Evolutionary conservation across 2,329 filamentous ascomycete genomes (phyloP).

Genomic region (Aspergillus aculeatus): DNA sequence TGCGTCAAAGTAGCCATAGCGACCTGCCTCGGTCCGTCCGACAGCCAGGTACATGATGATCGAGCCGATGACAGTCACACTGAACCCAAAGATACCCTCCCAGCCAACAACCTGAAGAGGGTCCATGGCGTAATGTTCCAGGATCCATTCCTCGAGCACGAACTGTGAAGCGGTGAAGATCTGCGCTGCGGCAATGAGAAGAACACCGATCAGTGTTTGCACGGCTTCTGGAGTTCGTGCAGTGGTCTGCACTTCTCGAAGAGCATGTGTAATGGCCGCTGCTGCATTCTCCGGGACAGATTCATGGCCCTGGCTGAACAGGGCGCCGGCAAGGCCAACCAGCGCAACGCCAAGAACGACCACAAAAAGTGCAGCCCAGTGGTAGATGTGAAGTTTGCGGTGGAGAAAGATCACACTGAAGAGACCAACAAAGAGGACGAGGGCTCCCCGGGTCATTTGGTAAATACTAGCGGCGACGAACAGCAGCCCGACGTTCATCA

Average conservation of each 20-base stretch:
- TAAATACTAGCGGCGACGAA: constrained; percentile 96
- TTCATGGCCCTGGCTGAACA: constrained; percentile 56
- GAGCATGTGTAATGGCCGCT: constrained; percentile 37
- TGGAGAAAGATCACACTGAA: constrained; percentile 91
- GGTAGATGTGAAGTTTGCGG: constrained; percentile 76
- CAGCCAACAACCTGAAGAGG: constrained; percentile 91
- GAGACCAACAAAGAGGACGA: constrained; percentile 92
- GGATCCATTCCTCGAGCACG: constrained; percentile 89
- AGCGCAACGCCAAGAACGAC: constrained; percentile 86
- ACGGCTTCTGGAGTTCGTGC: constrained; percentile 57
- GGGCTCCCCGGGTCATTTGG: constrained; percentile 94
- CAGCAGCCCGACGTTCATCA: constrained; percentile 94
- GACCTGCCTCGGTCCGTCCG: constrained; percentile 71
- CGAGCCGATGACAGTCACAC: constrained; percentile 76
- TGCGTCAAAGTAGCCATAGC: constrained; percentile 85
- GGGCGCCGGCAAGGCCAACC: constrained; percentile 83
- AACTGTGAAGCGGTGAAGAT: constrained; percentile 97
- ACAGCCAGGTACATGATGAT: constrained; percentile 73
- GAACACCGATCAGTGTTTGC: constrained; percentile 74
- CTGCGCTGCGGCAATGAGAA: constrained; percentile 89
- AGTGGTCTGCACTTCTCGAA: constrained; percentile 43
- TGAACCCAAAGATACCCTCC: constrained; percentile 91
- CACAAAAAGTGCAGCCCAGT: constrained; percentile 84
- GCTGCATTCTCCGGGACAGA: constrained; percentile 31
- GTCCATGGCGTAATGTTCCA: constrained; percentile 75